Evolutionary conservation across 345 rosid species (phyloP), one percentile per base, ranked within the genome.

Genomic region (Linum tenue): DNA sequence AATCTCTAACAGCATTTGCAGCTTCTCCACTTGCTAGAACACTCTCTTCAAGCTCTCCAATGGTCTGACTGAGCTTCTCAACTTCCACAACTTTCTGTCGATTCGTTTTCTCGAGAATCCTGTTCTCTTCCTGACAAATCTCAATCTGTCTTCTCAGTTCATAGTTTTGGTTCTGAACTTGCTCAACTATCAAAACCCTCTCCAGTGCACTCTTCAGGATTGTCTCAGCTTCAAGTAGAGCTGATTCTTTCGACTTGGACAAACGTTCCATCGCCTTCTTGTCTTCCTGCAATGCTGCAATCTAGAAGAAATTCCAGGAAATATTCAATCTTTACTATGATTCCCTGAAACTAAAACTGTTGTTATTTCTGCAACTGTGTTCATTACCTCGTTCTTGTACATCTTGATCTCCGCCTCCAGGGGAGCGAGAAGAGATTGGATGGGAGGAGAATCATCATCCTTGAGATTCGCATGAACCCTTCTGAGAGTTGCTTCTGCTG

Each of bases 121-220:
- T 85, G 83, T 88, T 82, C 86, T 94, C 99, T 59, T 94, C 99
- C 88, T 79, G 95, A 60, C 83, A 90, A 42, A 90, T 94, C 84
- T 90, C 99, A 70, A 88, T 85, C 86, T 90, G 88, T 76, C 92
- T 55, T 77, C 75, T 83, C 71, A 94, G 78, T 68, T 90, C 97
- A 50, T 77, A 88, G 84, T 94, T 94, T 15, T 85, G 95, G 76
- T 90, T 94, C 62, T 94, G 99, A 60, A 90, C 92, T 67, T 94
- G 95, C 75, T 90, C 97, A 62, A 94, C 99, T 9, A 90, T 85
- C 56, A 94, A 72, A 70, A 87, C 97, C 71, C 99, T 85, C 68
- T 94, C 99, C n/a, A 94, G 77, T 10, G 99, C 95, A 65, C 95
- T 90, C 70, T 65, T 69, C 73, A 94, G 66, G 61, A 94, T 94